Base-by-base conservation (phyloP, 306 rosid species). In the Ormosia semicastrata region DNA sequence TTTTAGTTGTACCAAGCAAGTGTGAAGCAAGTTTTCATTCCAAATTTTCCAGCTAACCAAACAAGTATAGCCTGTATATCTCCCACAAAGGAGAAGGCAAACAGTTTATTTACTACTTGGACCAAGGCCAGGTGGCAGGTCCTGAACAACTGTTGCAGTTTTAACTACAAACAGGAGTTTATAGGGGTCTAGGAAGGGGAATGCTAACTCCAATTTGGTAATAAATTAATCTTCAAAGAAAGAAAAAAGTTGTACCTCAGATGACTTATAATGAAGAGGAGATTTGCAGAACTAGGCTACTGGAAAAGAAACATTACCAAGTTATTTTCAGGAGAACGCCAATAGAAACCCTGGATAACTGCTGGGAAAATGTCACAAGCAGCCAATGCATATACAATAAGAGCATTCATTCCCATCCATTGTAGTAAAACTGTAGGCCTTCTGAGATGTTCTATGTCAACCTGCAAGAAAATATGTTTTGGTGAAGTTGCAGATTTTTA, bases 371-470 rank as follows among this genome's bases (percentile, higher is more conserved):
- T 83, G 43, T 91, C 97, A 77, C 92, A 86, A 80, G 97, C 95
- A 71, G 90, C 97, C 85, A 89, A 76, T 52, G 89, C 92, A 37
- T 89, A 92, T 56, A 92, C 84, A 29, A 89, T 85, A 69, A 92
- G 92, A 56, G 97, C 90, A 83, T 91, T 93, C 95, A 91, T 86
- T 44, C 97, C 97, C 91, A 89, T 88, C 95, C 94, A 93, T 49
- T 93, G 90, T 34, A 93, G 74, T 76, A 91, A 83, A 47, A 84
- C 64, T 14, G 89, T 80, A 54, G 94, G 94, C 83, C 87, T 91
- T 86, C 85, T 89, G 66, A 83, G 6, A 32, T 58, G 85, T 66
- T 80, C 80, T 71, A 89, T 71, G 75, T 93, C 97, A 84, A 89
- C 92, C 95, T 93, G 91, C 57, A 78, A 81, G 50, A 49, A 73